Base-by-base conservation (phyloP, 257 asterid species). In the Oldenlandia corymbosa region DNA sequence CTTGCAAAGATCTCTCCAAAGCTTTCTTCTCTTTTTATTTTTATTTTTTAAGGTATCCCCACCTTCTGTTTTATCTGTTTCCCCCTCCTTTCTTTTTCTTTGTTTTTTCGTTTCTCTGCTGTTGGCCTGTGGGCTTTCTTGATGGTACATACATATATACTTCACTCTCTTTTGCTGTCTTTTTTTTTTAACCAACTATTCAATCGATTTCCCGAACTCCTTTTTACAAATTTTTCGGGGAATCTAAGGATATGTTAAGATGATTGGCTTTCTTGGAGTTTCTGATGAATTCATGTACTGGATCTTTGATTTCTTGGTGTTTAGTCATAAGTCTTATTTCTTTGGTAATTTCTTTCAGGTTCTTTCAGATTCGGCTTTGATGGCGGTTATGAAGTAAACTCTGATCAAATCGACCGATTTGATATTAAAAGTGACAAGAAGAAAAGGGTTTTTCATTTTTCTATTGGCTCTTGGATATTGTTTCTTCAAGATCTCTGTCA, bases 281-380 rank as follows among this genome's bases (percentile, higher is more conserved):
- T 56, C n/a, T 46, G 17, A 30, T 62, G 36, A 59, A 63, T 58
- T 23, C 72, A 30, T 30, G 50, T 8, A 28, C 7, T 56, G 30
- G 52, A 20, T 27, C 58, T 41, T 57, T 21, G 62, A 39, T 46
- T 20, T 68, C 64, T 12, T 28, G 10, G 46, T 68, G 18, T 68
- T 76, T 73, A 57, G 9, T 64, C 31, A 71, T 49, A 30, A 54
- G 60, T 64, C 41, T 54, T 58, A 26, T 20, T 67, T n/a, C 74
- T 65, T 56, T 49, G 49, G n/a, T n/a, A n/a, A n/a, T 67, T 70
- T 64, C 43, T 62, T 60, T 61, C 81, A 72, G 80, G 73, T 49
- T 62, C 45, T 54, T 31, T 32, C 64, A 60, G 53, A 48, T 41
- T 53, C 74, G 52, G 71, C 57, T 66, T 9, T 37, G 53, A 26